These are phyloP conservation scores for Coix lacrymajobi DNA, from an alignment of 176 grass and related monocot genomes.

Conservation along the genomic window DNA sequence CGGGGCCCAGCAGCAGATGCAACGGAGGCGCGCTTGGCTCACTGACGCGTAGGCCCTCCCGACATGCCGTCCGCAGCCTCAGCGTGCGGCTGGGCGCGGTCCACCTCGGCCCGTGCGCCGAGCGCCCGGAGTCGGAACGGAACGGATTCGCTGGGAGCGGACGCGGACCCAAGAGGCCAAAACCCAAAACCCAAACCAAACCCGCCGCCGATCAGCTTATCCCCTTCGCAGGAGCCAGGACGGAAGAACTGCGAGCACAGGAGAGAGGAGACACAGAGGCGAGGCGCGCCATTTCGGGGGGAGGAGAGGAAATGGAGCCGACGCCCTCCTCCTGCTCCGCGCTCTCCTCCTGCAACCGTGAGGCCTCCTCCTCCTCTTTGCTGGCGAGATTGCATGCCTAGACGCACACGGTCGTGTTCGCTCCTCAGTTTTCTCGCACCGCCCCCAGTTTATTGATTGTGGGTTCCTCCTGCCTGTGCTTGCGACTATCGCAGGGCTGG, in stretches of 20 bases:
- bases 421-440: neutral
- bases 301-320: conserved; percentile 26
- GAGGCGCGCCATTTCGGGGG: neutral
- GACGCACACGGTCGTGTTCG: neutral
- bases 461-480: conserved; percentile 1
- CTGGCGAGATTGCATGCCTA: neutral
- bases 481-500: conserved; percentile 3
- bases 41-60: neutral
- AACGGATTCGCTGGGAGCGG: neutral
- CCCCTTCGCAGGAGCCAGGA: conserved; percentile 26
- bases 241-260: neutral
- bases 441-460: neutral
- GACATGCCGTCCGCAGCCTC: neutral
- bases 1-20: neutral
- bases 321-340: conserved; percentile 25
- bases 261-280: neutral
- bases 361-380: neutral
- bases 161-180: neutral
- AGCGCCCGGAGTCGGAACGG: neutral
- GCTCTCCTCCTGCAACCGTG: conserved; percentile 21
- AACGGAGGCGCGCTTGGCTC: neutral
- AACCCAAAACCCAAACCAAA: conserved; percentile 1
- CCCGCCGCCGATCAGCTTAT: conserved; percentile 28
- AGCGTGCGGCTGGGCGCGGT: conserved; percentile 12
- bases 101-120: neutral